Evolutionary conservation across 2,329 filamentous ascomycete species (phyloP).

Genomic region (Fusarium denticulatum): DNA sequence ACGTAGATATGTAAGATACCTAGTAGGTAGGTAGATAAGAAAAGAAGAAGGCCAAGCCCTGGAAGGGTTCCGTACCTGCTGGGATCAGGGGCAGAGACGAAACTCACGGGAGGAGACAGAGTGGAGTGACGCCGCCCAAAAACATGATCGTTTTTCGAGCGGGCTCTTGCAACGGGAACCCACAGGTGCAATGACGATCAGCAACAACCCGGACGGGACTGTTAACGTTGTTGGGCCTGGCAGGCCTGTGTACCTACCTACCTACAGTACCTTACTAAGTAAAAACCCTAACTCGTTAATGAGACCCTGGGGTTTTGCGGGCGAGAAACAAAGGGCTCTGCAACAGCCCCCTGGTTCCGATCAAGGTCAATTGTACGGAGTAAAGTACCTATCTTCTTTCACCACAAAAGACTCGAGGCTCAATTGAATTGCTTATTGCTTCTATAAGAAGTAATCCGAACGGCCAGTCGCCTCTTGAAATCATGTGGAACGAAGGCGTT

Average conservation of each 20-base stretch:
- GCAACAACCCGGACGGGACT: conserved; percentile 1
- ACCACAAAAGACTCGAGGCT: neutral
- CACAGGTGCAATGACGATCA: conserved; percentile 30
- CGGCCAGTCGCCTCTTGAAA: conserved; percentile 15
- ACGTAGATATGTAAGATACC: conserved; percentile 2
- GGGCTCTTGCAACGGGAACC: conserved; percentile 32
- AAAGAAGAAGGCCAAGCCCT: conserved; percentile 20
- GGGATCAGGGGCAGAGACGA: conserved; percentile 36
- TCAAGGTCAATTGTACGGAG: neutral
- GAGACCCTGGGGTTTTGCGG: neutral
- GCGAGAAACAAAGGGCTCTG: conserved; percentile 1
- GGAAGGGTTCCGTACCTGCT: conserved; percentile 4
- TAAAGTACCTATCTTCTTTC: neutral
- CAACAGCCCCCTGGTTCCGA: neutral
- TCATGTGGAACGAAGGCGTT: conserved; percentile 30
- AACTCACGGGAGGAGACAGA: conserved; percentile 18
- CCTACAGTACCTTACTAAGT: neutral
- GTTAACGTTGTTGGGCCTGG: conserved; percentile 14
- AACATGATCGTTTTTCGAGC: conserved; percentile 21
- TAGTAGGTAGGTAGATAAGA: neutral
- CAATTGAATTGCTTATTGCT: neutral
- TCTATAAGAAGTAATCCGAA: neutral
- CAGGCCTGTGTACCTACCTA: neutral
- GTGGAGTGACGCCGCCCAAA: conserved; percentile 13
- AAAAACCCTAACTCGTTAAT: neutral